phyloP scores from a whole-genome alignment of 2,329 filamentous ascomycete genomes.

The Phialocephala sp. region DNA sequence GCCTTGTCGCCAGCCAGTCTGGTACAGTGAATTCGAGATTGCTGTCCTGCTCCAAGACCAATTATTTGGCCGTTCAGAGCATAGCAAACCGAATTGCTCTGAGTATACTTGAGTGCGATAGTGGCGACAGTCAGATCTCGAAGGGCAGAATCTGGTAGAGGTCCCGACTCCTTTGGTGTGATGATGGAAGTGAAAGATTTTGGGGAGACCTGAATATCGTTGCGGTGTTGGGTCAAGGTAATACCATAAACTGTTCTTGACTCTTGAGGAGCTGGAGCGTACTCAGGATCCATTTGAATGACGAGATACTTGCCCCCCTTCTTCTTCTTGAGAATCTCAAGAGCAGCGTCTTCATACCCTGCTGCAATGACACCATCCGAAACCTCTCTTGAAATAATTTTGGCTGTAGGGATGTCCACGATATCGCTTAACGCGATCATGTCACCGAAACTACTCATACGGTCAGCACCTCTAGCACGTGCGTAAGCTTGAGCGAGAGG shows the following conservation, averaged over 20 bases:
- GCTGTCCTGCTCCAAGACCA: conserved; percentile 93
- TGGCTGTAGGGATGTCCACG: conserved; percentile 91
- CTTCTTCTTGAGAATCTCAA: conserved; percentile 95
- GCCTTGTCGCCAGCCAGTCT: conserved; percentile 96
- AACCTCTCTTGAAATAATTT: conserved; percentile 97
- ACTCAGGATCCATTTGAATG: conserved; percentile 90
- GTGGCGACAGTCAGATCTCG: conserved; percentile 94
- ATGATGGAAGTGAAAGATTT: conserved; percentile 85
- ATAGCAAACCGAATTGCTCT: conserved; percentile 99
- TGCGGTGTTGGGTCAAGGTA: conserved; percentile 87
- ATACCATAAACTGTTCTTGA: conserved; percentile 89
- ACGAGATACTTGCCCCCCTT: conserved; percentile 98
- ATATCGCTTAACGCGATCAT: conserved; percentile 91
- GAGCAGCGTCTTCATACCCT: conserved; percentile 80
- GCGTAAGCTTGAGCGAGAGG: conserved; percentile 92
- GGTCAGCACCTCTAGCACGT: conserved; percentile 91
- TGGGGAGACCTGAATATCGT: conserved; percentile 86
- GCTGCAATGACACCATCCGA: conserved; percentile 96
- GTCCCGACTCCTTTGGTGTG: conserved; percentile 77
- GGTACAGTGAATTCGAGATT: conserved; percentile 98
- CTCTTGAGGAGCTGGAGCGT: conserved; percentile 76
- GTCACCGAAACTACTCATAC: conserved; percentile 98
- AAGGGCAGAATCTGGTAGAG: conserved; percentile 79
- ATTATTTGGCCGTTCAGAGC: conserved; percentile 92
- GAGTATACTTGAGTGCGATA: conserved; percentile 97